phyloP scores from a whole-genome alignment of 1,139 yeast genomes.

The Meyerozyma smithsonii region DNA sequence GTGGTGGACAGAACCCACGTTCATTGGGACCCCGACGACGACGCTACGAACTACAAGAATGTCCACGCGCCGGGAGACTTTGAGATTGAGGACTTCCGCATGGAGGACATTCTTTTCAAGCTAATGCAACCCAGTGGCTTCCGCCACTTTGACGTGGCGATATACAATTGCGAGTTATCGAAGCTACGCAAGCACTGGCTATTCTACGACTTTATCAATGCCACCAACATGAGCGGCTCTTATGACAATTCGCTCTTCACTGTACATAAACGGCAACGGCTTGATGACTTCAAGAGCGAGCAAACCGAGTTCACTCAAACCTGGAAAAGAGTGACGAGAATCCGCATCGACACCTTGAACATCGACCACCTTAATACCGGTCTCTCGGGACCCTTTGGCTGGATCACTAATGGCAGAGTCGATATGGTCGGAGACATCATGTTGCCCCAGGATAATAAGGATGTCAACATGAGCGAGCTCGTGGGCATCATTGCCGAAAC shows the following conservation, averaged over 20 bases:
- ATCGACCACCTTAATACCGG: slow-evolving; percentile 90
- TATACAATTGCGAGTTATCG: slow-evolving; percentile 79
- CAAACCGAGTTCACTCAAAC: slow-evolving; percentile 3
- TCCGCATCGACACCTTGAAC: slow-evolving; percentile 78
- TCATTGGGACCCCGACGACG: slow-evolving; percentile 75
- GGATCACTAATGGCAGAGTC: slow-evolving; percentile 89
- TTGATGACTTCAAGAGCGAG: slow-evolving; percentile 34
- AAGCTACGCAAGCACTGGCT: slow-evolving; percentile 88
- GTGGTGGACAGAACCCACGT: slow-evolving; percentile 89
- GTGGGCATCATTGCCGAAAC: slow-evolving; percentile 36
- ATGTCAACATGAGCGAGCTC: slow-evolving; percentile 37
- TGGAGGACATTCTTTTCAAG: slow-evolving; percentile 83
- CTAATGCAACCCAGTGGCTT: slow-evolving; percentile 76
- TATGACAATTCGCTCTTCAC: slow-evolving; percentile 93
- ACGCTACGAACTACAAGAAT: slow-evolving; percentile 76
- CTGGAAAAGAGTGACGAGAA: slow-evolving; percentile 68
- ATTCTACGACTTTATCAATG: slow-evolving; percentile 79
- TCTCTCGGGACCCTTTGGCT: slow-evolving; percentile 90
- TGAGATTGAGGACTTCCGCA: slow-evolving; percentile 75
- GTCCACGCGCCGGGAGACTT: slow-evolving; percentile 82
- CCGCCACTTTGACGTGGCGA: slow-evolving; percentile 80
- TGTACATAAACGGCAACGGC: slow-evolving; percentile 70
- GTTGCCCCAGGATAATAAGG: slow-evolving; percentile 62
- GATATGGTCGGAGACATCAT: slow-evolving; percentile 89
- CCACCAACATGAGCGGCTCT: slow-evolving; percentile 82